Base-by-base conservation (phyloP, 2,329 filamentous ascomycete species). In the Endothia cerciana region DNA sequence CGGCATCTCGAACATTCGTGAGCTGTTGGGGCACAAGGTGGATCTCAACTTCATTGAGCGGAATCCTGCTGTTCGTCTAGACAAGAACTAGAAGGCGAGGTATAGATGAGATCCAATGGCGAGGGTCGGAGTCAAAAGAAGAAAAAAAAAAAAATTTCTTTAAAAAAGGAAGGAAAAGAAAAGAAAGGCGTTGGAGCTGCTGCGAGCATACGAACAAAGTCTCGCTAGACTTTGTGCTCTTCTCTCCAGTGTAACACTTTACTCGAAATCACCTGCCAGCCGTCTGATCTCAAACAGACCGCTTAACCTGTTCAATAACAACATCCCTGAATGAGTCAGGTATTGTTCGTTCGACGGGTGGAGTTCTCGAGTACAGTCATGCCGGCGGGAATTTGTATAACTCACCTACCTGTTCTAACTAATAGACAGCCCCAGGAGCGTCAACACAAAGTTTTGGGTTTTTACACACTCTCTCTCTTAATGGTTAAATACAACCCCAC, bases 11-110 rank as follows among this genome's bases (percentile, higher is more conserved):
- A 97, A 97, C 79, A 97, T 97, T 73, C 88, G 94, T 72, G 93
- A 97, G 79, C 80, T 97, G 74, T 82, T 99, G 63, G 94, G 94
- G 17, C 94, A 99, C 82, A 97, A 97, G 83, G 94, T 97, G 51
- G 60, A 68, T 41, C 49, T 63, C 15, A 68, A 63, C 11, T 64
- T 68, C 60, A 66, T 64, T 36, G 60, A 60, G 45, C 55, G 60
- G 63, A 63, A 65, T 58, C 63, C 60, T 30, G 63, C 63, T 43
- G 63, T 66, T 11, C 60, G 66, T 19, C 57, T 68, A 57, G 66
- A 66, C 28, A 43, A 58, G 22, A 49, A 64, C 15, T 43, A 56
- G 47, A 43, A 36, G 13, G 30, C 22, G 19, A 17, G 13, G 33
- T 59, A 49, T 62, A 63, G 58, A 65, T 19, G n/a, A 19, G 28